Conservation (phyloP, 805 yeast genomes). For the Candida multigemmis region DNA sequence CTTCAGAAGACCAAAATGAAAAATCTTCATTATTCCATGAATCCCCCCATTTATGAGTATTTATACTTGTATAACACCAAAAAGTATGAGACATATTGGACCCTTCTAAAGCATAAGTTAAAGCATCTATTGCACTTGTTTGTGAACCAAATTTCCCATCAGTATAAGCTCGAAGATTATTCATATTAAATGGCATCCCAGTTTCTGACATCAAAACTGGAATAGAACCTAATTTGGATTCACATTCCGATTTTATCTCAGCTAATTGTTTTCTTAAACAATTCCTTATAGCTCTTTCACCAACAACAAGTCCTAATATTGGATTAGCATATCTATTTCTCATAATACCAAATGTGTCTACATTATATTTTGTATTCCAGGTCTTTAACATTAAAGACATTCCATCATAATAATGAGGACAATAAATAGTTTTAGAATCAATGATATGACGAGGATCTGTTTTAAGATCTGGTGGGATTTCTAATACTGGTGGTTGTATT, state of each 20-base stretch:
- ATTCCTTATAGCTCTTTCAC: conserved; percentile 69
- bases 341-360: conserved; percentile 83
- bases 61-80: conserved; percentile 77
- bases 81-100: conserved; percentile 62
- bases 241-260: conserved; percentile 60
- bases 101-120: conserved; percentile 71
- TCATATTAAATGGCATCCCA: conserved; percentile 98
- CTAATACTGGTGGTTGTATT: conserved; percentile 77
- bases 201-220: conserved; percentile 86
- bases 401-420: conserved; percentile 94
- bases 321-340: conserved; percentile 72
- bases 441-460: conserved; percentile 38
- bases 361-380: conserved; percentile 79
- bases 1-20: conserved; percentile 75
- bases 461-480: conserved; percentile 60
- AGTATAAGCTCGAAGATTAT: conserved; percentile 59
- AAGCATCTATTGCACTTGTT: conserved; percentile 75
- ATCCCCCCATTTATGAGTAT: conserved; percentile 83
- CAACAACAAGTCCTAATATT: conserved; percentile 65
- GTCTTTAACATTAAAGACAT: conserved; percentile 84
- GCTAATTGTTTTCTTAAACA: conserved; percentile 60
- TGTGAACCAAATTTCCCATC: conserved; percentile 67
- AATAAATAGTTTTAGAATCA: conserved; percentile 58
- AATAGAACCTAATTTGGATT: conserved; percentile 51
- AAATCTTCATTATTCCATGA: conserved; percentile 91